Conservation (phyloP, 768 basidiomycete genomes). For the Tricholoma hemisulphureum region DNA sequence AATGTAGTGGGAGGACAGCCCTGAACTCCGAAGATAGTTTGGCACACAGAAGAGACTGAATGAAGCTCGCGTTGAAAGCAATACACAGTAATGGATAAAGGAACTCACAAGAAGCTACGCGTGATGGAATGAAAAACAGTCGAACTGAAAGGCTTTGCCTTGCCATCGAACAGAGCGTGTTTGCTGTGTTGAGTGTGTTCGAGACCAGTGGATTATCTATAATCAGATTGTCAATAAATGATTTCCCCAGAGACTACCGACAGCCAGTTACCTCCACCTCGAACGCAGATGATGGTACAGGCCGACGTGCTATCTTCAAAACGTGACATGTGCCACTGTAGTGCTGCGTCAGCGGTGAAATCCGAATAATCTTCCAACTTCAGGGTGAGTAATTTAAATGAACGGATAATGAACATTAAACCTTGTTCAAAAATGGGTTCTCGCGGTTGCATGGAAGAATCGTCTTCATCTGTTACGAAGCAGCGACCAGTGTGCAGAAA, state of each 20-base stretch:
- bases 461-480: slow-evolving; percentile 43
- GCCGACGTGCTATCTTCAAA: slow-evolving; percentile 41
- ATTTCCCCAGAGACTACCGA: background rate
- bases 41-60: slow-evolving; percentile 21
- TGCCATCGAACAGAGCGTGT: background rate
- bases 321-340: slow-evolving; percentile 51
- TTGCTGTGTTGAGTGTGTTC: background rate
- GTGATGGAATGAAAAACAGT: slow-evolving; percentile 41
- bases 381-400: background rate
- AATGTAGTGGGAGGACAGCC: slow-evolving; percentile 39
- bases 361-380: background rate
- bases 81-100: background rate
- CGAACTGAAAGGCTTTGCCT: slow-evolving; percentile 38
- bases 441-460: slow-evolving; percentile 23
- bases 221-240: background rate
- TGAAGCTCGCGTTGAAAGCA: background rate
- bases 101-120: slow-evolving; percentile 28
- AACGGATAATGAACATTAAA: slow-evolving; percentile 15
- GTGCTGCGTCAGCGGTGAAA: slow-evolving; percentile 5
- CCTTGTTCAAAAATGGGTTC: slow-evolving; percentile 43
- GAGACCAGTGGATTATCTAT: slow-evolving; percentile 11
- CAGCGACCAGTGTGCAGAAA: slow-evolving; percentile 67
- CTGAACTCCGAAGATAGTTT: slow-evolving; percentile 27
- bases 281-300: slow-evolving; percentile 45
- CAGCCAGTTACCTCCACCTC: slow-evolving; percentile 29